Conservation (phyloP, 2,329 filamentous ascomycete species). For the Diaporthe batatas region DNA sequence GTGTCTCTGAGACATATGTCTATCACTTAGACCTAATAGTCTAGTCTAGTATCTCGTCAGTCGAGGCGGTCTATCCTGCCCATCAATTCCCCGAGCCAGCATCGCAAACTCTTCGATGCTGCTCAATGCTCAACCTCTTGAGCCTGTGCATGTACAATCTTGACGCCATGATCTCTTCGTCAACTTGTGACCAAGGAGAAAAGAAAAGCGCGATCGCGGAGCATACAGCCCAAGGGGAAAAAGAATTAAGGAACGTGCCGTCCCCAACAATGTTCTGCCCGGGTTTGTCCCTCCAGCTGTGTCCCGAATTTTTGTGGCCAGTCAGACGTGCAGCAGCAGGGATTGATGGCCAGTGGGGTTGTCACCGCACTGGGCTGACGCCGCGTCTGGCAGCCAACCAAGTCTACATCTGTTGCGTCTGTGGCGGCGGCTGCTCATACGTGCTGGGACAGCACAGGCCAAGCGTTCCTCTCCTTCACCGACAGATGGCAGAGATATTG, state of each 20-base stretch:
- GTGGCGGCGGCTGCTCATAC: constrained; percentile 24
- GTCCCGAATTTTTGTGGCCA: constrained; percentile 3
- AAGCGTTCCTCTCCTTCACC: constrained; percentile 32
- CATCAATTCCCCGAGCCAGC: background rate
- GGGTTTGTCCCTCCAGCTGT: background rate
- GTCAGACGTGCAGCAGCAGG: constrained; percentile 34
- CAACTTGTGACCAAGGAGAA: no score
- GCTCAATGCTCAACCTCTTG: background rate
- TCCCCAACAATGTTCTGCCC: constrained; percentile 10
- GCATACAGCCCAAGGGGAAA: no score
- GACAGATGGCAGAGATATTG: constrained; percentile 39
- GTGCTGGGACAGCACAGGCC: constrained; percentile 29
- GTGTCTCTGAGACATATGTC: constrained; percentile 31
- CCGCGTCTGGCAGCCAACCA: constrained; percentile 35
- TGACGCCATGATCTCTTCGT: background rate
- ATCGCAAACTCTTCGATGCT: background rate
- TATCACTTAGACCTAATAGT: constrained; percentile 7
- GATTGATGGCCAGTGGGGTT: constrained; percentile 29
- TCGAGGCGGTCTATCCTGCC: constrained; percentile 30
- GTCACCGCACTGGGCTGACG: constrained; percentile 39
- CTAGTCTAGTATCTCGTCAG: background rate
- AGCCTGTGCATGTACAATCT: background rate
- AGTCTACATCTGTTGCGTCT: constrained; percentile 7
- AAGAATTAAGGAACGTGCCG: background rate
- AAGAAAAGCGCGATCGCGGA: background rate